Base-by-base conservation (phyloP, 768 basidiomycete species). In the Phanerochaete carnosa region DNA sequence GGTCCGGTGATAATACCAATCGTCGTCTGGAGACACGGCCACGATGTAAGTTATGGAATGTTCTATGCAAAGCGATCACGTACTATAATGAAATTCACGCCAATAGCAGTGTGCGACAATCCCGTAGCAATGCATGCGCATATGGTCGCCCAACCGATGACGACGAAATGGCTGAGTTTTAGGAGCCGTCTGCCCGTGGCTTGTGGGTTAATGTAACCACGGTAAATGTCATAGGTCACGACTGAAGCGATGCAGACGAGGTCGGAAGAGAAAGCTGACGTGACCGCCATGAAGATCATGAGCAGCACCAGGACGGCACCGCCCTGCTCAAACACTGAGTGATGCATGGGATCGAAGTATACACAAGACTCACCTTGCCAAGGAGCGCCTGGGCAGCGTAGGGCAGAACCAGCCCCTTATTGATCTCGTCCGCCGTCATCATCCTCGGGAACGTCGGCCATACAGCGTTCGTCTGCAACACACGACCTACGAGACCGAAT, bases 281-380 rank as follows among this genome's bases (percentile, higher is more conserved):
- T 74, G 26, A 69, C 70, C 1, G 72, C 71, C 71, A 70, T 69
- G 64, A 72, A 73, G 13, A 67, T 61, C 49, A 69, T 63, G 25
- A 73, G 52, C 35, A 74, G 61, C 28, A 73, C 58, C 1, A 68
- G 67, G 9, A 62, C 69, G 16, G 71, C 73, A 25, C 72, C 72
- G n/a, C 66, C 59, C 59, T 60, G 26, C 6, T 29, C 29, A 32
- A 33, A 33, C 2, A 19, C 19, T 32, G 50, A 52, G 7, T 52
- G 22, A 15, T 23, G 26, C n/a, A 13, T 5, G 39, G 13, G 11
- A 28, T 26, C 1, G 5, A 26, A 28, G 23, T 13, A 47, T 15
- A 9, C 19, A 22, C n/a, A 15, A 19, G 7, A 47, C 53, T 46
- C 30, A 55, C 62, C 49, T 68, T 71, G 1, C 73, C 73, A 1